Base-by-base conservation (phyloP, 257 asterid species). In the Cordia subcordata region DNA sequence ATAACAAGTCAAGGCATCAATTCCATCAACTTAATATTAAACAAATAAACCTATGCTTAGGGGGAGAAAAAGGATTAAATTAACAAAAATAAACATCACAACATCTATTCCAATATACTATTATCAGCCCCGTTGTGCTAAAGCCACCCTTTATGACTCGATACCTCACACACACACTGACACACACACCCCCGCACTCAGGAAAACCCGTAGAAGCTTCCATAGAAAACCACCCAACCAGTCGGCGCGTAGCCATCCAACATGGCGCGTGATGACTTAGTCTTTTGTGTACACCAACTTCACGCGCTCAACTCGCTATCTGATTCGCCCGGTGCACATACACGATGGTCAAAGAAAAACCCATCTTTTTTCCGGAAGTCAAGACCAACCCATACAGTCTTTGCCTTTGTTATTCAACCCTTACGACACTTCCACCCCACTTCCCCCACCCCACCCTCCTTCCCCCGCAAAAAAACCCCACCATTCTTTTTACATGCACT, bases 361-460 rank as follows among this genome's bases (percentile, higher is more conserved):
- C 8, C n/a, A 38, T 1, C 1, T 5, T 5, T 18, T 39, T 12
- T 20, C 20, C 39, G 20, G 44, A 59, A 45, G 53, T 58, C 63
- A 58, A 17, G 46, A 8, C 21, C 21, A n/a, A 19, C 53, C 6
- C 40, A 40, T 11, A n/a, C n/a, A n/a, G 39, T 58, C 53, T 58
- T 58, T 58, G 53, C 8, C 63, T 65, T 57, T 37, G 13, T n/a
- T 47, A 56, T 65, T 65, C 63, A 44, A 65, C 14, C n/a, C 21
- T 47, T 58, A 65, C 70, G 58, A 35, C 56, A 11, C 39, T 57
- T 20, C 40, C 65, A 38, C 65, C 14, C 49, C 13, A 16, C 33
- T 19, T 18, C 18, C 11, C 53, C 4, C 19, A 4, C 13, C n/a
- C n/a, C 33, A 1, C 12, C n/a, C 38, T n/a, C n/a, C 13, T 14